Evolutionary conservation across 2,329 filamentous ascomycete species (phyloP), one percentile per base, ranked within the genome.

Genomic region (Akanthomyces lecanii): DNA sequence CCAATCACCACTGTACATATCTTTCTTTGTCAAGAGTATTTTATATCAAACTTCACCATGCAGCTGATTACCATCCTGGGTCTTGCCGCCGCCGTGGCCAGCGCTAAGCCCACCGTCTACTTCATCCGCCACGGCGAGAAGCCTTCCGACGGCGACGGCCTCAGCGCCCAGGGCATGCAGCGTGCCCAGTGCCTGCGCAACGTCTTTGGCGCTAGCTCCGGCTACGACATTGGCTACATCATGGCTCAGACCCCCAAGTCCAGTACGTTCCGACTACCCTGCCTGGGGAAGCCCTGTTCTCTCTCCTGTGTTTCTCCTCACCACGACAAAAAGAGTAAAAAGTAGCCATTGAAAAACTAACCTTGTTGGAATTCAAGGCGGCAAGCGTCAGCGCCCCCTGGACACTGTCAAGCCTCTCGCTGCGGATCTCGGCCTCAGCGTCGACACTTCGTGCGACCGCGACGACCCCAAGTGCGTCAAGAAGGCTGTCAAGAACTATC

Each of bases 51-150:
- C 38, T 10, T 50, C 56, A 67, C 18, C 16, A 72, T 72, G 70
- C 69, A 69, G 63, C 30, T 66, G 38, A 42, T 62, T 23, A 36
- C 61, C 4, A 12, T 71, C 12, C 21, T 71, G 1, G 58, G 62
- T n/a, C 57, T 70, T 25, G 63, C 65, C 10, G 65, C 66, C 7
- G 28, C 70, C 25, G 69, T 66, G 3, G 65, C 66, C 10, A 67
- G 68, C 3, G 63, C 63, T 36, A 65, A 69, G 11, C 79, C 83
- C 1, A 86, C 80, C 0, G 81, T 88, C 38, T 88, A 86, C 69
- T 73, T 88, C 10, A 88, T 88, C 70, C 82, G 85, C 21, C 85
- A 88, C 66, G 85, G 85, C 64, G 85, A 88, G 71, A 88, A 88
- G 72, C 85, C 85, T 1, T 71, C 77, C 44, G 77, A 78, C 4